Evolutionary conservation across 2,329 filamentous ascomycete species (phyloP).

Genomic region (Salinomyces thailandicus): DNA sequence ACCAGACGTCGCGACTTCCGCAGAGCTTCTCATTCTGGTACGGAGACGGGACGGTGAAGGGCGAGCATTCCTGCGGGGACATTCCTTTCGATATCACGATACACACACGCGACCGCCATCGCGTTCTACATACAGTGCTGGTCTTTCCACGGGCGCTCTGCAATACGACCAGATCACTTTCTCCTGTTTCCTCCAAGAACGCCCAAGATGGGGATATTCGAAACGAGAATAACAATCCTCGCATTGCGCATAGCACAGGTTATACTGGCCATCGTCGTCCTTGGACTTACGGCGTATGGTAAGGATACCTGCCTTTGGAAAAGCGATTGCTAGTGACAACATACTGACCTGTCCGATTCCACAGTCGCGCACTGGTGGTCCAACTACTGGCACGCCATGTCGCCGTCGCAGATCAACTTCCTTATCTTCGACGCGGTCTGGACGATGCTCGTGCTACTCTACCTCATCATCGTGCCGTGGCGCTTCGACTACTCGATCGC

Average conservation of each 20-base stretch:
- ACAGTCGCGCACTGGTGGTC: constrained; percentile 48
- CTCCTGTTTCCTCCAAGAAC: too few species aligned
- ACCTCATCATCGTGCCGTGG: constrained; percentile 56
- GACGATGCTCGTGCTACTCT: constrained; percentile 59
- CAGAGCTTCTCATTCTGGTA: too few species aligned
- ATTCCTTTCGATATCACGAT: too few species aligned
- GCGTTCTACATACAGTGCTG: too few species aligned
- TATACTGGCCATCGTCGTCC: constrained; percentile 60
- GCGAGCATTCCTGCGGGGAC: too few species aligned
- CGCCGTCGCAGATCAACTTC: constrained; percentile 57
- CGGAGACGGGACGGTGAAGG: too few species aligned
- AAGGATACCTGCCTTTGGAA: too few species aligned
- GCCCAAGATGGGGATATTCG: constrained; percentile 6
- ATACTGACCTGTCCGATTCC: not conserved
- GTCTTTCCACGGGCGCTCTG: too few species aligned
- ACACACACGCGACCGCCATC: too few species aligned
- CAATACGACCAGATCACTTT: too few species aligned
- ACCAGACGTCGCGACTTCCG: too few species aligned
- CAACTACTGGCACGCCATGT: constrained; percentile 40
- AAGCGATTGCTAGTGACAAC: too few species aligned
- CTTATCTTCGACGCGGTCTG: constrained; percentile 70
- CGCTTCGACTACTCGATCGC: constrained; percentile 29
- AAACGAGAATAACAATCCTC: constrained; percentile 34
- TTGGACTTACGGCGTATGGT: constrained; percentile 68
- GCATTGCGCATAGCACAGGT: constrained; percentile 57